phyloP scores from a whole-genome alignment of 306 rosid genomes.

The Canavalia ensiformis region DNA sequence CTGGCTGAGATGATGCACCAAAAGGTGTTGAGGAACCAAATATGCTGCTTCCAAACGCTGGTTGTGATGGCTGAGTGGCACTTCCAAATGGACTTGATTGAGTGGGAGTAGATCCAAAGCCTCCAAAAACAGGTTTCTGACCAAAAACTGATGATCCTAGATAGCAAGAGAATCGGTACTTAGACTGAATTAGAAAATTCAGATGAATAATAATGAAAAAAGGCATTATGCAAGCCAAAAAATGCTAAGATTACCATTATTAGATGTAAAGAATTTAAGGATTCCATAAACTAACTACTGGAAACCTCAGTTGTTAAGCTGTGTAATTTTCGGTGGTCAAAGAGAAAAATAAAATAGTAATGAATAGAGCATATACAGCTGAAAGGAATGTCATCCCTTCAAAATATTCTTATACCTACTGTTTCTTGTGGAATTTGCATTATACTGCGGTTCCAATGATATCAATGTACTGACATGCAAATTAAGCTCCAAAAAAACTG shows the following conservation, averaged over 20 bases:
- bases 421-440: slow-evolving; percentile 31
- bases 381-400: slow-evolving; percentile 15
- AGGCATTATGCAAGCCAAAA: not conserved
- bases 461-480: slow-evolving; percentile 2
- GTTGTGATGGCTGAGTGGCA: slow-evolving; percentile 78
- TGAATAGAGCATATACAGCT: slow-evolving; percentile 10
- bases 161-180: slow-evolving; percentile 37
- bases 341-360: not conserved
- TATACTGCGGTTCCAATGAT: slow-evolving; percentile 2
- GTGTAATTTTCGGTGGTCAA: slow-evolving; percentile 16
- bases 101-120: slow-evolving; percentile 78
- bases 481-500: not conserved
- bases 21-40: slow-evolving; percentile 90
- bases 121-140: slow-evolving; percentile 88
- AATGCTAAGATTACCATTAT: slow-evolving; percentile 16
- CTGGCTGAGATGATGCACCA: slow-evolving; percentile 71
- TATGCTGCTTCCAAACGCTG: slow-evolving; percentile 86
- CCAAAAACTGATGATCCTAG: slow-evolving; percentile 82
- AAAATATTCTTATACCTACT: slow-evolving; percentile 24
- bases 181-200: slow-evolving; percentile 45
- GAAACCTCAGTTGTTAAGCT: slow-evolving; percentile 1
- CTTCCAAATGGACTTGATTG: slow-evolving; percentile 85
- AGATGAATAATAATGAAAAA: not conserved
- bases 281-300: slow-evolving; percentile 7
- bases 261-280: slow-evolving; percentile 10